A percentile compares a stretch with the other conserved stretches of the same genome.
Conservation (phyloP, 78 protist species). For the Cavenderia fasciculata region DNA sequence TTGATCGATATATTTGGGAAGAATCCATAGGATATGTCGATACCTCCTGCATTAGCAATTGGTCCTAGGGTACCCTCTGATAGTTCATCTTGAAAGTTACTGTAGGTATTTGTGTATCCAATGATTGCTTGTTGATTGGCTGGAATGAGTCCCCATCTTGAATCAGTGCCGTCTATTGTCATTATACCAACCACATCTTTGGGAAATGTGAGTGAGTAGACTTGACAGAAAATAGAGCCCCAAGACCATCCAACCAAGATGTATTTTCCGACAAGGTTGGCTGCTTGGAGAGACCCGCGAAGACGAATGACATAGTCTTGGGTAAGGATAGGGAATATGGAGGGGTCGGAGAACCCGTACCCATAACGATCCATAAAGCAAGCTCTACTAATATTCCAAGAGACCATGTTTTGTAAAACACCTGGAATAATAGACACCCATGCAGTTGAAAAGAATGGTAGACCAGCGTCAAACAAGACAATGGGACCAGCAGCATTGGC, state of each 20-base stretch:
- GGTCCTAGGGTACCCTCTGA: no score
- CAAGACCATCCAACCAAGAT: conserved; percentile 15
- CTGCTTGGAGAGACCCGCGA: not conserved
- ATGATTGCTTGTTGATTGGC: no score
- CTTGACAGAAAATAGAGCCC: conserved; percentile 13
- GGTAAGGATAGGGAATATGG: not conserved
- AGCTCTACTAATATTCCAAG: not conserved
- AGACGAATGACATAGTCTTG: not conserved
- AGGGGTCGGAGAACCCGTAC: conserved; percentile 21
- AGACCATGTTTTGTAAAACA: not conserved
- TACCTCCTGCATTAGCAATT: no score
- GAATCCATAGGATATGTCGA: no score
- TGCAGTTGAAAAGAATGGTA: conserved; percentile 10
- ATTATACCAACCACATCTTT: conserved; percentile 22
- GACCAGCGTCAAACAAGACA: conserved; percentile 13
- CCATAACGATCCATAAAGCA: conserved; percentile 60
- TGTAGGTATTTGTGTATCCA: no score
- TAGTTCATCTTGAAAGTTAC: no score
- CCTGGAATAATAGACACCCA: not conserved
- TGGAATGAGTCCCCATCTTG: no score
- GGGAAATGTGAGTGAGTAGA: conserved; percentile 12
- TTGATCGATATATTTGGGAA: no score
- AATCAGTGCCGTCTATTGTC: conserved; percentile 28
- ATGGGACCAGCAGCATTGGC: no score
- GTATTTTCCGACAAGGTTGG: not conserved